These are phyloP conservation scores for Tricharina praecox DNA, from an alignment of 495 filamentous ascomycete genomes.

Conservation along the genomic window DNA sequence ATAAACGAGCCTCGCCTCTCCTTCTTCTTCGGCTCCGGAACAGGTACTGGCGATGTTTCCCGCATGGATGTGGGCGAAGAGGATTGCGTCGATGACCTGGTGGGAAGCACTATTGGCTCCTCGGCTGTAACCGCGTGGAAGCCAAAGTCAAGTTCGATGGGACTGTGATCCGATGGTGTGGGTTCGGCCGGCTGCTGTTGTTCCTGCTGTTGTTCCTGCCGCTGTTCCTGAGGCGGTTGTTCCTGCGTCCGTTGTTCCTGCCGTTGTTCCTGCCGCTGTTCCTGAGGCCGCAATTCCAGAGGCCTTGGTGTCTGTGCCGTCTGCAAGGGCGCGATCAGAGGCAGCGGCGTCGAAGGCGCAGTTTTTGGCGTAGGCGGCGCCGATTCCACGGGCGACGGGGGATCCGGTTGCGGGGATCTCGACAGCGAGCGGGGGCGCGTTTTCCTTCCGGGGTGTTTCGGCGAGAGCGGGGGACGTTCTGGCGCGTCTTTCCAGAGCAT, in stretches of 20 bases:
- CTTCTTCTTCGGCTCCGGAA: slow-evolving; percentile 8
- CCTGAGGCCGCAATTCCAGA: too few relatives aligned
- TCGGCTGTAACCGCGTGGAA: slow-evolving; percentile 23
- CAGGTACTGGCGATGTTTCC: neutral
- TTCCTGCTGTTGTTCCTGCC: too few relatives aligned
- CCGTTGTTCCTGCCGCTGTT: too few relatives aligned
- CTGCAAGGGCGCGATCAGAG: neutral
- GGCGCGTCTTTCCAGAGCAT: slow-evolving; percentile 5
- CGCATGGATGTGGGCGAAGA: slow-evolving; percentile 3
- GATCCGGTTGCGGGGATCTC: neutral
- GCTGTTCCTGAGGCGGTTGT: too few relatives aligned
- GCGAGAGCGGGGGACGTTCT: slow-evolving; percentile 9
- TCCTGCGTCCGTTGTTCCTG: too few relatives aligned
- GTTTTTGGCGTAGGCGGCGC: neutral
- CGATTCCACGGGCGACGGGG: too few relatives aligned
- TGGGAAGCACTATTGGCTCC: slow-evolving; percentile 20
- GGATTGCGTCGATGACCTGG: slow-evolving; percentile 3
- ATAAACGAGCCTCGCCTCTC: slow-evolving; percentile 18
- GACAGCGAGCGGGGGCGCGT: neutral
- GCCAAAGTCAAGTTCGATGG: slow-evolving; percentile 4
- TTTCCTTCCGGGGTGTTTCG: slow-evolving; percentile 14
- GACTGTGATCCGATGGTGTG: too few relatives aligned
- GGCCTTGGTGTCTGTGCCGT: too few relatives aligned
- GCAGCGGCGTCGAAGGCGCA: neutral
- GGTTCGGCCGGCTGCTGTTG: too few relatives aligned